Evolutionary conservation across 2,329 filamentous ascomycete species (phyloP).

Genomic region (Leptographium galeiforme): DNA sequence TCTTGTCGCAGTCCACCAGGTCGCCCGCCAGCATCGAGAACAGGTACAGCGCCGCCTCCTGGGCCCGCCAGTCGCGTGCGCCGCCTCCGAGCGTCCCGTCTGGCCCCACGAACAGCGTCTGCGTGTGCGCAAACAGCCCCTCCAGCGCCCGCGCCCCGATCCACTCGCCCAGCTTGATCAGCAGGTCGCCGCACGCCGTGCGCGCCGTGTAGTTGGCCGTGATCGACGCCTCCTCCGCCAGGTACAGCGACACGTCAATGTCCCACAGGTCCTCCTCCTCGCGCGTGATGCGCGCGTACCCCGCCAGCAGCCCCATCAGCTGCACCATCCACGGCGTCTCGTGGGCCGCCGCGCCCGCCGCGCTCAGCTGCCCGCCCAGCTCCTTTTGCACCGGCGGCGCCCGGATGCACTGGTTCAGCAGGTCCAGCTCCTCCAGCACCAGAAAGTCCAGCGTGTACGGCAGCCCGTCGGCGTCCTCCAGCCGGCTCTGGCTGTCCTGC

Average conservation of each 20-base stretch:
- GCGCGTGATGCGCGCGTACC: conserved; percentile 77
- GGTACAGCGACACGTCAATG: conserved; percentile 87
- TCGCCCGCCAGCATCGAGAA: conserved; percentile 76
- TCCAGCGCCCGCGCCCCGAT: conserved; percentile 62
- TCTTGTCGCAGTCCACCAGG: conserved; percentile 63
- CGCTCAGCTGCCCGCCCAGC: conserved; percentile 64
- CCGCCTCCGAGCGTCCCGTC: not conserved
- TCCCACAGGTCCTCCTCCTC: conserved; percentile 96
- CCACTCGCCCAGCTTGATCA: conserved; percentile 91
- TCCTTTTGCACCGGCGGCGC: conserved; percentile 81
- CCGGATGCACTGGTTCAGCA: conserved; percentile 80
- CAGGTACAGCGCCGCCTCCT: conserved; percentile 74
- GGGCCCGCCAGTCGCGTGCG: conserved; percentile 39
- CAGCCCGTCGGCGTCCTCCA: conserved; percentile 83
- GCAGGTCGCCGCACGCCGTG: conserved; percentile 79
- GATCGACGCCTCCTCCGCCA: conserved; percentile 88
- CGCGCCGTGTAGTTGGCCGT: conserved; percentile 93
- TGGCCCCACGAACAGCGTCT: conserved; percentile 41
- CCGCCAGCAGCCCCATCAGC: conserved; percentile 71
- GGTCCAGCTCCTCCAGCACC: conserved; percentile 85
- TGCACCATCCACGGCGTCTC: conserved; percentile 72
- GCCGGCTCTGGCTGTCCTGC: conserved; percentile 69
- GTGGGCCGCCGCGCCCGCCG: conserved; percentile 36
- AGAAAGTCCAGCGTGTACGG: conserved; percentile 91
- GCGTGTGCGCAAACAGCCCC: conserved; percentile 64